Evolutionary conservation across 2,329 filamentous ascomycete genomes (phyloP).

Genomic region (Volutella citrinella): DNA sequence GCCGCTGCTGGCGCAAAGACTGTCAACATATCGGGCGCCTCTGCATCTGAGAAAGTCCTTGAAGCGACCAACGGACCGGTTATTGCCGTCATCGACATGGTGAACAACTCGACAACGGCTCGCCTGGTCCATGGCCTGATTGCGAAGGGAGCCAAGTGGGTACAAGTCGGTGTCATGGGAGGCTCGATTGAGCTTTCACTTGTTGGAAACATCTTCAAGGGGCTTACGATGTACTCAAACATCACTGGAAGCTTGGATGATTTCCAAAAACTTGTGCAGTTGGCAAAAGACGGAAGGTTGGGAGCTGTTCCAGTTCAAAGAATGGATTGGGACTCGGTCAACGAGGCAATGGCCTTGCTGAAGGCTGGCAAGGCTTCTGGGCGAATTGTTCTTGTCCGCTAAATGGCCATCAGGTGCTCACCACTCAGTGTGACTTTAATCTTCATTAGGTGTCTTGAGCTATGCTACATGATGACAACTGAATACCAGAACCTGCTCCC

Average conservation of each 20-base stretch:
- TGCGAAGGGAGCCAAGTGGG: slow-evolving; percentile 3
- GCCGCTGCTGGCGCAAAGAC: slow-evolving; percentile 8
- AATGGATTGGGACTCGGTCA: slow-evolving; percentile 10
- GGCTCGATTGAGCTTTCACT: slow-evolving; percentile 12
- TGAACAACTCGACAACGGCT: slow-evolving; percentile 9
- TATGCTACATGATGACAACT: too few relatives aligned
- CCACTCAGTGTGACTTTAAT: too few relatives aligned
- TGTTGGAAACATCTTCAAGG: slow-evolving; percentile 11
- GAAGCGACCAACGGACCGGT: slow-evolving; percentile 6
- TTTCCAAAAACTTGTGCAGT: slow-evolving; percentile 3
- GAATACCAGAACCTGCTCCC: too few relatives aligned
- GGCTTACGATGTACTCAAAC: slow-evolving; percentile 11
- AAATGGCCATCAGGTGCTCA: too few relatives aligned
- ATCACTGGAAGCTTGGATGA: slow-evolving; percentile 10
- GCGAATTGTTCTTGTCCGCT: slow-evolving; percentile 4
- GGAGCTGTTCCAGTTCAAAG: slow-evolving; percentile 4
- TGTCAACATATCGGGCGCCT: slow-evolving; percentile 4
- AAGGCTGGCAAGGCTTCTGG: slow-evolving; percentile 6
- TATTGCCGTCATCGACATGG: slow-evolving; percentile 11
- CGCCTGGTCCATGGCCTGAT: slow-evolving; percentile 2
- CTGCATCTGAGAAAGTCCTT: slow-evolving; percentile 4
- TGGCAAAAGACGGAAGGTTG: slow-evolving; percentile 8
- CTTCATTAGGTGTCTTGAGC: too few relatives aligned
- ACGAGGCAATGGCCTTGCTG: slow-evolving; percentile 11
- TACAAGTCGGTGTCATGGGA: slow-evolving; percentile 13